phyloP scores from a whole-genome alignment of 202 grass and related monocot genomes.

The Digitaria exilis region DNA sequence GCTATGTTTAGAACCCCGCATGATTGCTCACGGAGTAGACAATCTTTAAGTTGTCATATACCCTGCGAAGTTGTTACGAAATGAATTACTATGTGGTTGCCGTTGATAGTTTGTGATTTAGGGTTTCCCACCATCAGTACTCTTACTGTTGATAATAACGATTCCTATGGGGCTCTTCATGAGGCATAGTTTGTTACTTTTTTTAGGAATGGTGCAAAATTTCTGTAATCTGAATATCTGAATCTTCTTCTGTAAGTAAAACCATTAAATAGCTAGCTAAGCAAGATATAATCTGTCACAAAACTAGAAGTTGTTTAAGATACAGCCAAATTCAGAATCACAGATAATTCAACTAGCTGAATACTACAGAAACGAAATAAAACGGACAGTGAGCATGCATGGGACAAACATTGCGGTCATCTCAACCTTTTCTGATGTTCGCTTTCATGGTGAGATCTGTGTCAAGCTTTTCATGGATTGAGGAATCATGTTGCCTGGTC shows the following conservation, averaged over 20 bases:
- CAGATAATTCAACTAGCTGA: conserved; percentile 32
- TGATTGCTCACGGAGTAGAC: neutral
- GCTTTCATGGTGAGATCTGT: conserved; percentile 13
- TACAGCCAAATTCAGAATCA: conserved; percentile 39
- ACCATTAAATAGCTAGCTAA: conserved; percentile 6
- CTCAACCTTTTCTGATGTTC: conserved; percentile 14
- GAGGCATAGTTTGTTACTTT: neutral
- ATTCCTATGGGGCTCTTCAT: neutral
- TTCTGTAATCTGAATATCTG: no score
- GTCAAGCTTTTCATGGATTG: neutral
- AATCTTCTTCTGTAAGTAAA: neutral
- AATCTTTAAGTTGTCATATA: neutral
- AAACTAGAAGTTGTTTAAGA: conserved; percentile 27
- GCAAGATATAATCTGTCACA: conserved; percentile 8
- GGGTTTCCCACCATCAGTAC: neutral
- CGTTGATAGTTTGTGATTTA: neutral
- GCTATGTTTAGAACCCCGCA: neutral
- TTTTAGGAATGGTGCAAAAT: no score
- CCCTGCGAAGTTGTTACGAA: neutral
- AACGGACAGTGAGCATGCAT: conserved; percentile 19
- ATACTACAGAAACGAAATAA: conserved; percentile 17
- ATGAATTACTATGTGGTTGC: neutral
- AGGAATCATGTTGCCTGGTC: conserved; percentile 42
- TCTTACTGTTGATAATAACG: neutral
- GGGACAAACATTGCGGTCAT: conserved; percentile 21